Evolutionary conservation across 495 filamentous ascomycete species (phyloP).

Genomic region (Penicillium egyptiacum): DNA sequence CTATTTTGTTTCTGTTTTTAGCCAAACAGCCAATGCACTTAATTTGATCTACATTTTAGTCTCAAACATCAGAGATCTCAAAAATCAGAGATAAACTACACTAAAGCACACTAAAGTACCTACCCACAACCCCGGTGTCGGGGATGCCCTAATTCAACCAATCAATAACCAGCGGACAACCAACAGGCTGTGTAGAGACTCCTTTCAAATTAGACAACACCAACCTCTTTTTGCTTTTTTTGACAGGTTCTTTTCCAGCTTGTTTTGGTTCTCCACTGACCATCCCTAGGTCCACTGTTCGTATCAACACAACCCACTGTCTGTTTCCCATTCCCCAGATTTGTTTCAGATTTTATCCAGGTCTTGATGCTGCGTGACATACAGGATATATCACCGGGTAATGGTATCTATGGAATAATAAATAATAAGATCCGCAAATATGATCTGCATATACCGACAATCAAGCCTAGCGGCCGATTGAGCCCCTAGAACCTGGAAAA

Average conservation of each 20-base stretch:
- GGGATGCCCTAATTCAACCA: constrained; percentile 10
- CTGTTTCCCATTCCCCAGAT: constrained; percentile 15
- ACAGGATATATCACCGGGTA: background rate
- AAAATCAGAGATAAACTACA: background rate
- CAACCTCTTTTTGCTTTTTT: constrained; percentile 13
- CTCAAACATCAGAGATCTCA: too few relatives aligned
- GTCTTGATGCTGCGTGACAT: background rate
- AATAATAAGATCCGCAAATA: background rate
- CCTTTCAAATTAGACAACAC: constrained; percentile 12
- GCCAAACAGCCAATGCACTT: background rate
- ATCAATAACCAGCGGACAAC: constrained; percentile 4
- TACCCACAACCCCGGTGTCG: constrained; percentile 2
- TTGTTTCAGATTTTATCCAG: constrained; percentile 6
- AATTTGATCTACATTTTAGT: background rate
- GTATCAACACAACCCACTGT: background rate
- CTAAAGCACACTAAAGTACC: constrained; percentile 1
- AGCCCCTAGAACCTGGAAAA: background rate
- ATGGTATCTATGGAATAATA: background rate
- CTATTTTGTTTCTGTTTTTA: background rate
- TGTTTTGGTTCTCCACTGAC: constrained; percentile 3
- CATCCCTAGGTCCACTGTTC: constrained; percentile 2
- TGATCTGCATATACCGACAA: constrained; percentile 21
- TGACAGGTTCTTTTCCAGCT: background rate
- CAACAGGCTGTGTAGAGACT: constrained; percentile 2
- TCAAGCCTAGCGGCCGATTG: background rate